Percentiles rank a stretch among this genome's conserved stretches.
phyloP scores from a whole-genome alignment of 2,329 filamentous ascomycete species.

The Fusarium keratoplasticum region DNA sequence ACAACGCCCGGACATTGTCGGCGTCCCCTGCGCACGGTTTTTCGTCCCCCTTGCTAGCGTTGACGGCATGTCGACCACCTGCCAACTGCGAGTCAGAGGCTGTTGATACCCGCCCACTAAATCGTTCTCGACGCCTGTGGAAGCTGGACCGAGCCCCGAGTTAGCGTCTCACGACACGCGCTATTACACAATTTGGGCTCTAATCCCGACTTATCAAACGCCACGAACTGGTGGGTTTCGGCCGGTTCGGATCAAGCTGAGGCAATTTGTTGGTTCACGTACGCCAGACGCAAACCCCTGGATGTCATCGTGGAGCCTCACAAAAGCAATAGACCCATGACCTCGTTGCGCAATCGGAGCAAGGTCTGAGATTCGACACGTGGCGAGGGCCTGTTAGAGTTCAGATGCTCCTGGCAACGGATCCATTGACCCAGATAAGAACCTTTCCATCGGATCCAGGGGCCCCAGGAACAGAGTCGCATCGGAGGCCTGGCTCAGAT shows the following conservation, averaged over 20 bases:
- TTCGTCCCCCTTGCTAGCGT: neutral
- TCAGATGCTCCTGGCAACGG: neutral
- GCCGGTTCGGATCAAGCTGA: neutral
- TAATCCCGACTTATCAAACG: neutral
- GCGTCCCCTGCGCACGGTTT: neutral
- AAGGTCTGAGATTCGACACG: neutral
- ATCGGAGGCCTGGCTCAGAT: neutral
- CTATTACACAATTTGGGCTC: neutral
- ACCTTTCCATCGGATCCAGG: neutral
- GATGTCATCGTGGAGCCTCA: neutral
- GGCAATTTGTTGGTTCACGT: neutral
- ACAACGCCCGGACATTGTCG: neutral
- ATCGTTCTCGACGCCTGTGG: constrained; percentile 1
- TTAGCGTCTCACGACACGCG: neutral
- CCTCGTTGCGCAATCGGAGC: neutral
- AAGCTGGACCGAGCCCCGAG: neutral
- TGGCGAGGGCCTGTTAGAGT: neutral
- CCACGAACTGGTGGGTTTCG: neutral
- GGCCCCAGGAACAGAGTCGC: neutral
- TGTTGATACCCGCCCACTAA: neutral
- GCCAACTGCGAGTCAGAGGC: constrained; percentile 6
- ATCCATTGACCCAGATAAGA: neutral
- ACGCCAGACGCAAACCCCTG: neutral
- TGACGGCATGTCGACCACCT: neutral
- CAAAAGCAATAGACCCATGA: neutral